Percentiles rank a stretch among this genome's conserved stretches.
These are phyloP conservation scores for Schoenoplectus tabernaemontani DNA, from an alignment of 202 grass and related monocot species.

Conservation along the genomic window DNA sequence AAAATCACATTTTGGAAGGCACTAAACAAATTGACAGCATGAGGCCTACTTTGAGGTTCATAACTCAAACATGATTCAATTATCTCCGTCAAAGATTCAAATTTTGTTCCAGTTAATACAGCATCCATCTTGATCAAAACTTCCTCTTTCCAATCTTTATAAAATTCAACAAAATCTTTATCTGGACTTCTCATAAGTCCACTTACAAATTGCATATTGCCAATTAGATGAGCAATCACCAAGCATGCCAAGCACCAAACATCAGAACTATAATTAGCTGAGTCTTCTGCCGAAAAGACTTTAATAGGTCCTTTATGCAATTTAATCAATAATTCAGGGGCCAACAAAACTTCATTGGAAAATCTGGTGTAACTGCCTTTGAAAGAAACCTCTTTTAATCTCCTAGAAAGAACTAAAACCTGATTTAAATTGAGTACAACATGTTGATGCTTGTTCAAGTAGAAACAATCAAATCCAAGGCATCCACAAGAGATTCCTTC, in stretches of 20 bases:
- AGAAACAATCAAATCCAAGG: slow-evolving; percentile 50
- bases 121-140: slow-evolving; percentile 31
- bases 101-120: slow-evolving; percentile 38
- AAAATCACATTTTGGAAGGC: slow-evolving; percentile 31
- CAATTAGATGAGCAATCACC: slow-evolving; percentile 48
- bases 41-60: slow-evolving; percentile 45
- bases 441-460: slow-evolving; percentile 44
- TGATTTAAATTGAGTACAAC: slow-evolving; percentile 66
- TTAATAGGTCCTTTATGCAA: slow-evolving; percentile 17
- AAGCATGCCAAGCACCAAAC: slow-evolving; percentile 72
- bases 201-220: too few species aligned
- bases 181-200: slow-evolving; percentile 20
- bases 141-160: slow-evolving; percentile 65
- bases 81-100: slow-evolving; percentile 38
- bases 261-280: slow-evolving; percentile 40
- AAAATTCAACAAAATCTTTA: slow-evolving; percentile 32
- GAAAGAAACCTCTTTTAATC: slow-evolving; percentile 20
- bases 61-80: slow-evolving; percentile 51
- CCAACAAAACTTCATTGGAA: slow-evolving; percentile 18
- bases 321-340: slow-evolving; percentile 38
- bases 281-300: slow-evolving; percentile 22
- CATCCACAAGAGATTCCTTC: slow-evolving; percentile 54
- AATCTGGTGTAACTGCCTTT: slow-evolving; percentile 9
- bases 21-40: slow-evolving; percentile 46
- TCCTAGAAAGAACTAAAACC: slow-evolving; percentile 32